Conservation (phyloP, 176 grass and related monocot genomes). For the Dendrocalamus sinicus region DNA sequence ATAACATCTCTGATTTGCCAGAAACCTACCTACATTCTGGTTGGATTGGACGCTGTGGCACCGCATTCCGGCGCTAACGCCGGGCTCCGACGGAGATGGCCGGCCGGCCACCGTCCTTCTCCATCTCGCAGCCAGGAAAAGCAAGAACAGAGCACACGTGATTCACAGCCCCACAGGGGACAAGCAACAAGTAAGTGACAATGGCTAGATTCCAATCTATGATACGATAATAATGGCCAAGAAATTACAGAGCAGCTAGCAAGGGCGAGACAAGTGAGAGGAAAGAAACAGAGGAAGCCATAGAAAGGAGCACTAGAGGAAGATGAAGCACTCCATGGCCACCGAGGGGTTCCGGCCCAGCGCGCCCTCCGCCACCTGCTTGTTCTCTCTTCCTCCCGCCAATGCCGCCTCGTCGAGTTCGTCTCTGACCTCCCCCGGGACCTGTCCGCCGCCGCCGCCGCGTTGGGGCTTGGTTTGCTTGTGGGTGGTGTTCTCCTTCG, state of each 20-base stretch:
- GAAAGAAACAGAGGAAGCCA: not conserved
- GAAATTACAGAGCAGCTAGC: constrained; percentile 14
- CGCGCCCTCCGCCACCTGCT: constrained; percentile 1
- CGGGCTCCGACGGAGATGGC: not conserved
- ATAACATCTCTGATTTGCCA: constrained; percentile 5
- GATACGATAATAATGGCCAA: not conserved
- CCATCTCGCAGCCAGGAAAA: not conserved
- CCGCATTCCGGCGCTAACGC: not conserved
- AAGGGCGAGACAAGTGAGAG: not conserved
- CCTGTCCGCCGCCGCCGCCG: not conserved
- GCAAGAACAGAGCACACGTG: not conserved
- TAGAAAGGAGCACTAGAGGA: constrained; percentile 42
- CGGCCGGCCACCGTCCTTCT: not conserved
- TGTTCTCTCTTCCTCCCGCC: not conserved
- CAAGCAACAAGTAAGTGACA: not conserved
- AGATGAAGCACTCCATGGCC: constrained; percentile 77
- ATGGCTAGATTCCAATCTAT: not conserved
- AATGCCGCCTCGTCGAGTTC: not conserved
- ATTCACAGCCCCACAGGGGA: not conserved
- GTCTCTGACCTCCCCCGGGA: not conserved
- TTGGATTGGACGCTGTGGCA: not conserved
- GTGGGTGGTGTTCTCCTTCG: not conserved
- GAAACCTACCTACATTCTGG: not conserved
- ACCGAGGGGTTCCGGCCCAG: constrained; percentile 54
- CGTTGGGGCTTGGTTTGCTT: constrained; percentile 36